These are phyloP conservation scores for Torrubiella hemipterigena DNA, from an alignment of 2,329 filamentous ascomycete species.

Conservation along the genomic window DNA sequence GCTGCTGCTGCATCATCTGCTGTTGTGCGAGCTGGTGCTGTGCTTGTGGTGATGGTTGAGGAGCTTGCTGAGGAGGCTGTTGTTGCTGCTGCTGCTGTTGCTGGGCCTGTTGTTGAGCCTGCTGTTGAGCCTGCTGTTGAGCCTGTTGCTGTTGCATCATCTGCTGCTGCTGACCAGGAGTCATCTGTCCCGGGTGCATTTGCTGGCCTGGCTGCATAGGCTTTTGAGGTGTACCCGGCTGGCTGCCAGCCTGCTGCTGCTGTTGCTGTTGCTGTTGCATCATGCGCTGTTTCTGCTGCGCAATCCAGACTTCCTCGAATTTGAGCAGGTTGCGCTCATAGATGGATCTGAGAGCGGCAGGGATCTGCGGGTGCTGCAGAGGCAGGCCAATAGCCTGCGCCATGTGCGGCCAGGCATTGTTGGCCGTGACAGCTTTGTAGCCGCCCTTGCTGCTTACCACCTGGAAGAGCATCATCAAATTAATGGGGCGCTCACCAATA, in stretches of 20 bases:
- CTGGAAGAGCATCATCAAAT: constrained; percentile 67
- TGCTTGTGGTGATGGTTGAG: constrained; percentile 19
- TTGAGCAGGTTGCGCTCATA: constrained; percentile 66
- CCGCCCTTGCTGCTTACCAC: constrained; percentile 64
- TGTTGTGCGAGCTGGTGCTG: constrained; percentile 29
- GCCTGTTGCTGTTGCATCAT: constrained; percentile 21
- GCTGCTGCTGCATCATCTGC: constrained; percentile 16
- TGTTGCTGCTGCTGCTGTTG: constrained; percentile 24
- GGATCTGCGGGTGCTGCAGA: constrained; percentile 52
- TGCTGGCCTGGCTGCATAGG: constrained; percentile 27
- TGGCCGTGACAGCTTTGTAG: constrained; percentile 58
- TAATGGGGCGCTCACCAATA: constrained; percentile 62
- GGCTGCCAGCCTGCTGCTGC: constrained; percentile 10
- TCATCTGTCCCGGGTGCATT: constrained; percentile 20
- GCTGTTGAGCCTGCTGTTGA: constrained; percentile 18
- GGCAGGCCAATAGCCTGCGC: constrained; percentile 53
- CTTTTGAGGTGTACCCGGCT: constrained; percentile 17
- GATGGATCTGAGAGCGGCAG: constrained; percentile 56
- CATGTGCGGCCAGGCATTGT: constrained; percentile 63
- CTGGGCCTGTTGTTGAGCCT: constrained; percentile 15
- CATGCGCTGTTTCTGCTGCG: constrained; percentile 41
- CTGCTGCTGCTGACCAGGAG: constrained; percentile 26
- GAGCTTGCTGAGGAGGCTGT: constrained; percentile 29
- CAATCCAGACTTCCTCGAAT: constrained; percentile 61
- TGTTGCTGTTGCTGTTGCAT: constrained; percentile 36